phyloP scores from a whole-genome alignment of 345 rosid genomes.

The Geranium brycei region DNA sequence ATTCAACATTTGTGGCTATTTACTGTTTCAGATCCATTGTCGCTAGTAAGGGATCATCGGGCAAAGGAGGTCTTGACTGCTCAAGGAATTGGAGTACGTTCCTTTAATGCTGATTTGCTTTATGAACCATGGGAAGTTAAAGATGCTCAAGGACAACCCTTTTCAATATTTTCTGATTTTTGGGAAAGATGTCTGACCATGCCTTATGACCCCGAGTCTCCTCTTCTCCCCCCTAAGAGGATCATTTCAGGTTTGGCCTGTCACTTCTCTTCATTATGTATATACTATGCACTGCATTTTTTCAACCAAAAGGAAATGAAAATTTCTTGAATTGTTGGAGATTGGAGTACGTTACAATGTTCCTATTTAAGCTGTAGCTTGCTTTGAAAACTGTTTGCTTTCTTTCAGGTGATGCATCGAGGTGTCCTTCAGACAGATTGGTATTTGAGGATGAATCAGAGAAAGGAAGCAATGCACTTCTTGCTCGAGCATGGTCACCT shows the following conservation, averaged over 20 bases:
- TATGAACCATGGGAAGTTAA: slow-evolving; percentile 97
- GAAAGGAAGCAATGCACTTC: slow-evolving; percentile 94
- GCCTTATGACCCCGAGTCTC: slow-evolving; percentile 96
- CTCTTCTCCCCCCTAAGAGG: slow-evolving; percentile 95
- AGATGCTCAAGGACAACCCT: slow-evolving; percentile 66
- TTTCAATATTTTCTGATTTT: slow-evolving; percentile 61
- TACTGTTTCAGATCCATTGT: slow-evolving; percentile 62
- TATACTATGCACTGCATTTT: too few relatives aligned
- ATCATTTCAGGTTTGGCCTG: slow-evolving; percentile 56
- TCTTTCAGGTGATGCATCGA: slow-evolving; percentile 59
- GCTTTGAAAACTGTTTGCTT: neutral
- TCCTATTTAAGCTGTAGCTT: too few relatives aligned
- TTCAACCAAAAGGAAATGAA: too few relatives aligned
- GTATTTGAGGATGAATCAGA: slow-evolving; percentile 85
- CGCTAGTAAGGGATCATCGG: slow-evolving; percentile 88
- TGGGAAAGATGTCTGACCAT: slow-evolving; percentile 95
- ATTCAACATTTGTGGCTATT: too few relatives aligned
- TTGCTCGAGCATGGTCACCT: slow-evolving; percentile 96
- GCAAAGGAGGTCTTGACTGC: slow-evolving; percentile 67
- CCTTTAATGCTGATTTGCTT: slow-evolving; percentile 90
- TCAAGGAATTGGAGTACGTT: slow-evolving; percentile 60
- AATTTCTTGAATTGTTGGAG: too few relatives aligned
- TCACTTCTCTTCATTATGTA: neutral
- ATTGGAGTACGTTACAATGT: too few relatives aligned
- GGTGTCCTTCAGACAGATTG: slow-evolving; percentile 53